Evolutionary conservation across 2,329 filamentous ascomycete genomes (phyloP).

Genomic region (Monosporascus sp.): DNA sequence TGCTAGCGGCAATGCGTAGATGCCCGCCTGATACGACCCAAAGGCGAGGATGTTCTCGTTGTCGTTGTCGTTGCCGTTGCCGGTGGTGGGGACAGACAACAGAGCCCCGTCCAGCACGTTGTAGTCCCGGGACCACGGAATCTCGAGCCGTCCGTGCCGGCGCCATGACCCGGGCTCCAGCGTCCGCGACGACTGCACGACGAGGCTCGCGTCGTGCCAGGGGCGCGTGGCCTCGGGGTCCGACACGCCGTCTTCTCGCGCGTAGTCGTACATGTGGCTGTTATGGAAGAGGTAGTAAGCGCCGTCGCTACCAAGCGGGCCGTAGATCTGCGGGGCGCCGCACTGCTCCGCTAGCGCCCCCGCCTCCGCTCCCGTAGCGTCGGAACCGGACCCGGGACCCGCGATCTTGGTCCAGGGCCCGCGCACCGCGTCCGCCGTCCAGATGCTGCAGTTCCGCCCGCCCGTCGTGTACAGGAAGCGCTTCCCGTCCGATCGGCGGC

Average conservation of each 20-base stretch:
- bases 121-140: not conserved
- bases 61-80: not conserved
- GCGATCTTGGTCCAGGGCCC: not conserved
- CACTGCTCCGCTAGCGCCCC: not conserved
- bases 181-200: not conserved
- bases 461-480: not conserved
- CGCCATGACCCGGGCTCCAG: not conserved
- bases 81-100: not conserved
- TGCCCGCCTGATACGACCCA: not conserved
- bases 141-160: not conserved
- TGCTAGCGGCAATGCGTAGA: not conserved
- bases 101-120: not conserved
- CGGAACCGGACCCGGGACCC: not conserved
- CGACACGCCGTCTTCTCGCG: not conserved
- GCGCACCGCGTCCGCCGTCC: not conserved
- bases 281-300: not conserved
- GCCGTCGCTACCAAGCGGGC: not conserved
- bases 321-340: not conserved
- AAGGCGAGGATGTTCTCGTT: not conserved
- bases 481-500: not conserved
- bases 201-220: not conserved
- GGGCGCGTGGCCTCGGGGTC: not conserved
- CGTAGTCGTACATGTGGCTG: not conserved
- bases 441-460: not conserved
- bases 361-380: not conserved